Percentiles rank a stretch among this genome's conserved stretches.
phyloP scores from a whole-genome alignment of 2,329 filamentous ascomycete species.

The Calycina herbarum region DNA sequence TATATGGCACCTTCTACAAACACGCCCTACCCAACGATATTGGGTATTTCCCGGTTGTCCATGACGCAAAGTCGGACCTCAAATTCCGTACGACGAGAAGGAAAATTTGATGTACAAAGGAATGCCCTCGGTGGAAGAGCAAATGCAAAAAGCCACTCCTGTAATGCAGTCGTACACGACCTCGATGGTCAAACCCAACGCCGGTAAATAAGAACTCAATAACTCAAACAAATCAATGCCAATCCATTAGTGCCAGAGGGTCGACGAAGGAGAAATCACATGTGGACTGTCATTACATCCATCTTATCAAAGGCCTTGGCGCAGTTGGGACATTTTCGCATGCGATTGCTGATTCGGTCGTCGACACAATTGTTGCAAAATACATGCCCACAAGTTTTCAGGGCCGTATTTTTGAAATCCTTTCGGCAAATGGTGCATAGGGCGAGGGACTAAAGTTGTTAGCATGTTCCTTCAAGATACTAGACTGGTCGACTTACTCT shows the following conservation, averaged over 20 bases:
- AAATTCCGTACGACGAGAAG: slow-evolving; percentile 17
- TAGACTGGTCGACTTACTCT: slow-evolving; percentile 62
- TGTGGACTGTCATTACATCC: slow-evolving; percentile 77
- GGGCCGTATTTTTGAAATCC: slow-evolving; percentile 89
- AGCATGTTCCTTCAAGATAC: slow-evolving; percentile 31
- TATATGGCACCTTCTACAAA: slow-evolving; percentile 26
- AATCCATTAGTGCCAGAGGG: background rate
- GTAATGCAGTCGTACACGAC: slow-evolving; percentile 37
- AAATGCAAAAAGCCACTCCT: slow-evolving; percentile 24
- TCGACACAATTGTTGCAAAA: slow-evolving; percentile 92
- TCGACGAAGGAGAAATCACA: slow-evolving; percentile 36
- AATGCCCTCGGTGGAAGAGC: slow-evolving; percentile 22
- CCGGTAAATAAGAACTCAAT: slow-evolving; percentile 17
- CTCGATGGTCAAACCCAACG: slow-evolving; percentile 20
- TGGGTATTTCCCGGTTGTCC: slow-evolving; percentile 14
- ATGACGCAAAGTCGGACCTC: background rate
- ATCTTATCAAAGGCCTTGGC: slow-evolving; percentile 86
- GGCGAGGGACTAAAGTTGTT: slow-evolving; percentile 62
- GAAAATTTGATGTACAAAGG: slow-evolving; percentile 31
- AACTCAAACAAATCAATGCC: slow-evolving; percentile 17
- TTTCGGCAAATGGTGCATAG: slow-evolving; percentile 91
- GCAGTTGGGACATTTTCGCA: slow-evolving; percentile 94
- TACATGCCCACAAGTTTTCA: slow-evolving; percentile 92
- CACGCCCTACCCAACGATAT: slow-evolving; percentile 19
- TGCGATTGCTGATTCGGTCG: slow-evolving; percentile 82